Conservation (phyloP, 2,329 filamentous ascomycete genomes). For the Neocucurbitaria cava region DNA sequence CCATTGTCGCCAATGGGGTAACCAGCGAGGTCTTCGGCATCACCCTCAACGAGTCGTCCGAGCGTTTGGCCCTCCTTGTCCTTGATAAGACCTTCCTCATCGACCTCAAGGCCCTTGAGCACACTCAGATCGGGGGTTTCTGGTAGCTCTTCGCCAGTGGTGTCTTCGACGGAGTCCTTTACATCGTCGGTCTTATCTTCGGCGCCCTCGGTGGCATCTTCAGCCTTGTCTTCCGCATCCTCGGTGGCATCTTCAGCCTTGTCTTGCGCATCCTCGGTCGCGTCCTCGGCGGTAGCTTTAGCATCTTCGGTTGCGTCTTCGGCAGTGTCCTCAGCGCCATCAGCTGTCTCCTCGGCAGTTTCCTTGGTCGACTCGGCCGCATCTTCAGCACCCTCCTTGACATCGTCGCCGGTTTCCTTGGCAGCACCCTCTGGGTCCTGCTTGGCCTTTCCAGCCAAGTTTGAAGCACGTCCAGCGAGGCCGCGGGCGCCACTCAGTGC, state of each 20-base stretch:
- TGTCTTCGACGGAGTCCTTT: constrained; percentile 37
- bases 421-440: constrained; percentile 48
- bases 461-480: constrained; percentile 56
- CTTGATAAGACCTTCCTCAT: constrained; percentile 62
- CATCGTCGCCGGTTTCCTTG: constrained; percentile 46
- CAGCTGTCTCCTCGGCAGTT: constrained; percentile 41
- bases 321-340: constrained; percentile 44
- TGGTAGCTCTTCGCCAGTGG: constrained; percentile 42
- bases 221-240: constrained; percentile 34
- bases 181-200: constrained; percentile 40
- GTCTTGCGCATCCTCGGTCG: constrained; percentile 39
- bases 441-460: constrained; percentile 53
- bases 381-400: constrained; percentile 44
- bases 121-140: constrained; percentile 55
- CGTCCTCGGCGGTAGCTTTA: constrained; percentile 34
- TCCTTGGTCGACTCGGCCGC: constrained; percentile 39
- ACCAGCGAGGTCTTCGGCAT: constrained; percentile 60
- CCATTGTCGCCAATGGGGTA: constrained; percentile 62
- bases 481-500: constrained; percentile 54
- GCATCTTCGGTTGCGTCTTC: constrained; percentile 52
- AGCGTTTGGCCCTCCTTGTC: constrained; percentile 59
- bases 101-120: constrained; percentile 60
- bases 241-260: constrained; percentile 36
- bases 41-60: constrained; percentile 59
- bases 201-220: constrained; percentile 42